Evolutionary conservation across 2,329 filamentous ascomycete species (phyloP).

Genomic region (Coniella lustricola): DNA sequence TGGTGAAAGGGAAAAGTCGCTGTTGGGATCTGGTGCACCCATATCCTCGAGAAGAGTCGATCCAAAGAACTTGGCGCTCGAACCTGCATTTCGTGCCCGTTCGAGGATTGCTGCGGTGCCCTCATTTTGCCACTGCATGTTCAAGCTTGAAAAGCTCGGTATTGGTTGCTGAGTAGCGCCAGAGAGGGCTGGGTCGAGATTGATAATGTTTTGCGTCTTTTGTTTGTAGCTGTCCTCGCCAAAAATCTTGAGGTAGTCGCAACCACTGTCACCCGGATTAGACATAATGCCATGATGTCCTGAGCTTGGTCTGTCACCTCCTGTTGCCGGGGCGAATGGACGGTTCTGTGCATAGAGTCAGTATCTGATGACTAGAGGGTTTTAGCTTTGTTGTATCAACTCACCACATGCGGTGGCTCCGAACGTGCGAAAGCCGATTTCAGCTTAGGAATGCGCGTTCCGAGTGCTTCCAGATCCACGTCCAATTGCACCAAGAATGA

Average conservation of each 20-base stretch:
- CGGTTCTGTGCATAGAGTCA: background rate
- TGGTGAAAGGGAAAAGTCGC: conserved; percentile 42
- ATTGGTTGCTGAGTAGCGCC: conserved; percentile 20
- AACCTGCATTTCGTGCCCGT: conserved; percentile 17
- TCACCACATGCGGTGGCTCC: conserved; percentile 40
- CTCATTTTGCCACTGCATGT: conserved; percentile 8
- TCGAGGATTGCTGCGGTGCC: background rate
- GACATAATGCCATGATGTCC: conserved; percentile 31
- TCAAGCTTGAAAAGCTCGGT: conserved; percentile 23
- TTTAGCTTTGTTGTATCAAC: conserved; percentile 21
- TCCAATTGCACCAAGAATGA: conserved; percentile 92
- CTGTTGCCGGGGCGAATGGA: conserved; percentile 3
- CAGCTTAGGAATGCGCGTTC: conserved; percentile 52
- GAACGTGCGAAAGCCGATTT: conserved; percentile 47
- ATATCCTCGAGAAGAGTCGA: conserved; percentile 31
- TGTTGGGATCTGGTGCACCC: conserved; percentile 34
- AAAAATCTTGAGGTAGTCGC: conserved; percentile 32
- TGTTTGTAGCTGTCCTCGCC: conserved; percentile 35
- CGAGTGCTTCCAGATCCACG: conserved; percentile 75
- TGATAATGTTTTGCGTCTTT: conserved; percentile 32
- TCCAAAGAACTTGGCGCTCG: conserved; percentile 16
- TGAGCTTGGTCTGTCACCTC: conserved; percentile 10
- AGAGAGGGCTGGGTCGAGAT: conserved; percentile 29
- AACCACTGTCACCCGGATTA: conserved; percentile 34
- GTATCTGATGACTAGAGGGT: background rate